Evolutionary conservation across 2,329 filamentous ascomycete genomes (phyloP), one percentile per base, ranked within the genome.

Genomic region (Uncinocarpus reesii): DNA sequence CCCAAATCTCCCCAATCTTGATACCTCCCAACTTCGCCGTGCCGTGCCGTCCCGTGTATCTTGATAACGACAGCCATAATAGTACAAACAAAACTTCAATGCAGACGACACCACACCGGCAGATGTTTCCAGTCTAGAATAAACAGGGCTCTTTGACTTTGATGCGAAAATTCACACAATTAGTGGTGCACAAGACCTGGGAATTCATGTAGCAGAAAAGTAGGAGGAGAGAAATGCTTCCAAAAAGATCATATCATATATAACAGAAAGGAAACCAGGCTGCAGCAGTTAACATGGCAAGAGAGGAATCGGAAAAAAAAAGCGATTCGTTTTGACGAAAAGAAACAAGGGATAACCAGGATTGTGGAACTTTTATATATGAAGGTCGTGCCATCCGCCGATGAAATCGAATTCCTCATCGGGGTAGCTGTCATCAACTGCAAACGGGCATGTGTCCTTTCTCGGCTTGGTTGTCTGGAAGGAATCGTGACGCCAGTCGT

Each of bases 351-450:
- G 40, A 41, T 51, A 47, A 40, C 36, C 20, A 48, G 52, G 46
- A 53, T 52, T 32, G n/a, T 41, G 53, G 52, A 51, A 49, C 62
- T n/a, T 70, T 73, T 77, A 79, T 66, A 79, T 74, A 66, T 79
- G 76, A 65, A 78, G 73, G 64, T 81, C 80, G 67, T 85, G 81
- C 80, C 86, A 93, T 71, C 85, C 86, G 74, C 88, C 88, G 80
- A 95, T 86, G 83, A 90, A 94, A 62, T 90, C 84, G 62, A 81
- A 82, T 65, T 86, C 66, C 23, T 66, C 49, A 29, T 67, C 50
- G 13, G 37, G 23, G 28, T 32, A 31, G 48, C 60, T 77, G 70
- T 84, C 82, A 62, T 74, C 67, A 58, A 61, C 58, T 38, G 61
- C 60, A 36, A 61, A 57, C 34, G 55, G 52, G 49, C 62, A 66